A percentile compares a stretch with the other conserved stretches of the same genome.
Conservation (phyloP, 208 protist genomes). For the Acanthamoeba rhysodes region DNA sequence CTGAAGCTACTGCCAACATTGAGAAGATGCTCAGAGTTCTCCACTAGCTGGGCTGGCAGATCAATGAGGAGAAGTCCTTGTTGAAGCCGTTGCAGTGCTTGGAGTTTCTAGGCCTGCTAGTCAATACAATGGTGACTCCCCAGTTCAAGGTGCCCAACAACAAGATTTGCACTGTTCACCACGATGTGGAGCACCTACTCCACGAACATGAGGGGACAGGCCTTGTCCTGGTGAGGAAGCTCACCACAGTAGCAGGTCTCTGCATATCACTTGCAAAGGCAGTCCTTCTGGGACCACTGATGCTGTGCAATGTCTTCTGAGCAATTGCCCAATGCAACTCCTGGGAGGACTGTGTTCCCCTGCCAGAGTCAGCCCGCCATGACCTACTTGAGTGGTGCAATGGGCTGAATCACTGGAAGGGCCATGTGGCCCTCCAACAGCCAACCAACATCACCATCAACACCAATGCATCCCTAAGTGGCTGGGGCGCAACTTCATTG, state of each 20-base stretch:
- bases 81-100: too few relatives aligned
- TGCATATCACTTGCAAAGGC: background rate
- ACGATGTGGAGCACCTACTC: too few relatives aligned
- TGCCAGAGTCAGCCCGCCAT: background rate
- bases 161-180: too few relatives aligned
- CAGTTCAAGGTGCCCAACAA: too few relatives aligned
- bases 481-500: background rate
- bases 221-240: too few relatives aligned
- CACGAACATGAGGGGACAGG: too few relatives aligned
- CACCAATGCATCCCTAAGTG: conserved; percentile 15
- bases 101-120: too few relatives aligned
- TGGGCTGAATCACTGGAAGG: conserved; percentile 8
- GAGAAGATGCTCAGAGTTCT: too few relatives aligned
- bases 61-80: too few relatives aligned
- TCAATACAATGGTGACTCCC: too few relatives aligned
- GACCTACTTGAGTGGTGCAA: conserved; percentile 22
- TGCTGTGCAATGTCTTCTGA: background rate
- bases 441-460: conserved; percentile 20
- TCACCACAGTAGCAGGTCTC: background rate
- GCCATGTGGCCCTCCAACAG: background rate
- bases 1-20: too few relatives aligned
- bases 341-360: background rate
- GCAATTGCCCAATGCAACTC: background rate
- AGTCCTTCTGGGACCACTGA: background rate
- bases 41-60: too few relatives aligned